Evolutionary conservation across 2,329 filamentous ascomycete genomes (phyloP).

Genomic region (Ceratocystis lukuohia): DNA sequence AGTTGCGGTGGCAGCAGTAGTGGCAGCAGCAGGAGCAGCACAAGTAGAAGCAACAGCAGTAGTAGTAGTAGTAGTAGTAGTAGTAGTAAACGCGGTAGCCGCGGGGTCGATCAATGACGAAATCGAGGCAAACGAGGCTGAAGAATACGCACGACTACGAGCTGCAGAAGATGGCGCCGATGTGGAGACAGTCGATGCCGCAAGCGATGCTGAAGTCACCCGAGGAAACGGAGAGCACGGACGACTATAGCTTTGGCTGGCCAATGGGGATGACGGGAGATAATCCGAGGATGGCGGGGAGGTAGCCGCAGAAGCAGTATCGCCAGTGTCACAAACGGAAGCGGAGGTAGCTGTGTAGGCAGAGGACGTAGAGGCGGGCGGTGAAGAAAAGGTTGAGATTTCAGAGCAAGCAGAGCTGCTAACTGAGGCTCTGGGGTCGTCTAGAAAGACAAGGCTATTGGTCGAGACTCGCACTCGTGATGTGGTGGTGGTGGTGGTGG

Average conservation of each 20-base stretch:
- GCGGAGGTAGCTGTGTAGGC: slow-evolving; percentile 20
- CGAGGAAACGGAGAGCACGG: slow-evolving; percentile 13
- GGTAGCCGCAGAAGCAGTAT: slow-evolving; percentile 11
- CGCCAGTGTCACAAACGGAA: slow-evolving; percentile 22
- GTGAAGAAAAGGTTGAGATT: slow-evolving; percentile 22
- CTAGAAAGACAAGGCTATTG: slow-evolving; percentile 21
- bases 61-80: slow-evolving; percentile 21
- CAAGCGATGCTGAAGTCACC: slow-evolving; percentile 20
- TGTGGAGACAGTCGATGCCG: slow-evolving; percentile 17
- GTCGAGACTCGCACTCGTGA: neutral
- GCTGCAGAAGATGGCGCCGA: slow-evolving; percentile 20
- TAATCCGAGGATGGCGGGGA: slow-evolving; percentile 15
- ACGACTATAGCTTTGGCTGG: slow-evolving; percentile 12
- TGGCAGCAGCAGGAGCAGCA: neutral
- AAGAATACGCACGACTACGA: slow-evolving; percentile 21
- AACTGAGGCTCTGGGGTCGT: slow-evolving; percentile 22
- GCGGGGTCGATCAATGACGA: slow-evolving; percentile 19
- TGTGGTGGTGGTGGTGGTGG: slow-evolving; percentile 21
- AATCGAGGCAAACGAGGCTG: slow-evolving; percentile 13
- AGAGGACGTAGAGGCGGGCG: slow-evolving; percentile 20
- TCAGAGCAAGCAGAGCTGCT: slow-evolving; percentile 22
- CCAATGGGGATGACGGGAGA: slow-evolving; percentile 12
- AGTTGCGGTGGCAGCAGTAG: neutral
- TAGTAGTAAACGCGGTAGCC: slow-evolving; percentile 19
- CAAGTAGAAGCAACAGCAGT: neutral